phyloP scores from a whole-genome alignment of 371 early-diverging fungal species.

The Mucor velutinosus region DNA sequence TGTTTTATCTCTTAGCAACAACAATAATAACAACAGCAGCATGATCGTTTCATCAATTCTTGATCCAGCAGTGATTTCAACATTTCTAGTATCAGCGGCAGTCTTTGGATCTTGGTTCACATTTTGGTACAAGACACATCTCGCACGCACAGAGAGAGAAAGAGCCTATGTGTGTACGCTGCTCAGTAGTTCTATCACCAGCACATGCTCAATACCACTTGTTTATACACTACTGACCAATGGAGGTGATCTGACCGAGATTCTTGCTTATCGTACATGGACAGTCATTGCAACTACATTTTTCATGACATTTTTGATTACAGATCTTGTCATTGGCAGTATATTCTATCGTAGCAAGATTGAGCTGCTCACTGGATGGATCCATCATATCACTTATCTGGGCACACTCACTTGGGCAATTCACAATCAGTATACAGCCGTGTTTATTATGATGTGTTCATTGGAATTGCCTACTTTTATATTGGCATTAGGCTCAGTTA shows the following conservation, averaged over 20 bases:
- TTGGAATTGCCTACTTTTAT: constrained; percentile 46
- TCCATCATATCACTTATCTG: constrained; percentile 57
- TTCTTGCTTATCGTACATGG: constrained; percentile 28
- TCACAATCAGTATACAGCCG: constrained; percentile 13
- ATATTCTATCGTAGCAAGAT: constrained; percentile 50
- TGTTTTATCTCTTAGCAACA: background rate
- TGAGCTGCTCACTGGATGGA: constrained; percentile 56
- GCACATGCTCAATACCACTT: constrained; percentile 32
- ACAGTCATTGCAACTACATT: constrained; percentile 34
- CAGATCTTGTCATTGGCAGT: constrained; percentile 50
- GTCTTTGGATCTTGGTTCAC: constrained; percentile 20
- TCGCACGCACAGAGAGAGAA: constrained; percentile 31
- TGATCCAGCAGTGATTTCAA: constrained; percentile 13
- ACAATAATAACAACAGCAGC: background rate
- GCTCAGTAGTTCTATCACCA: constrained; percentile 37
- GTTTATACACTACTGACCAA: constrained; percentile 16
- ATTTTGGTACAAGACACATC: constrained; percentile 12
- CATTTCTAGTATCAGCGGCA: constrained; percentile 1
- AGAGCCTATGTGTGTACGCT: constrained; percentile 39
- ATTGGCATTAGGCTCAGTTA: constrained; percentile 42
- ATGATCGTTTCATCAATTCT: constrained; percentile 15
- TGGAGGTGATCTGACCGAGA: constrained; percentile 16
- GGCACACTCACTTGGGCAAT: constrained; percentile 33
- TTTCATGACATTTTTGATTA: constrained; percentile 46
- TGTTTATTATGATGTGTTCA: constrained; percentile 43